Evolutionary conservation across 2,329 filamentous ascomycete species (phyloP).

Genomic region (Pestalotiopsis sp.): DNA sequence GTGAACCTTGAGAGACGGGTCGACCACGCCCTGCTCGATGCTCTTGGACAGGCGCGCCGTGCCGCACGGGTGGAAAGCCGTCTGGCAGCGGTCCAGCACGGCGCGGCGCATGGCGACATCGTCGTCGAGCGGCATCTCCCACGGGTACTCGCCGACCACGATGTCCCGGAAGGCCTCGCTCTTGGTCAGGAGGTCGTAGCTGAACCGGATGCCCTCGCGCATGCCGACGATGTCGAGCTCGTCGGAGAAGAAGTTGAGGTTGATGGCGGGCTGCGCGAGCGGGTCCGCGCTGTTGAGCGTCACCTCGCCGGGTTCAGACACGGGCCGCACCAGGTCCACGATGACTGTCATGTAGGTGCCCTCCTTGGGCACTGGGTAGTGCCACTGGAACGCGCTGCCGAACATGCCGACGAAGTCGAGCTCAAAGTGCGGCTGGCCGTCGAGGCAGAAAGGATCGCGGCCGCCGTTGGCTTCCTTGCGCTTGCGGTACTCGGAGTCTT

Average conservation of each 20-base stretch:
- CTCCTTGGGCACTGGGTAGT: conserved; percentile 40
- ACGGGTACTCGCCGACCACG: conserved; percentile 58
- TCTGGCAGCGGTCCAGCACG: conserved; percentile 62
- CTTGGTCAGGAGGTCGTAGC: conserved; percentile 59
- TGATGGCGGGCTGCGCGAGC: conserved; percentile 60
- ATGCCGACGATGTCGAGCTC: conserved; percentile 60
- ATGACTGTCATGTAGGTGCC: conserved; percentile 62
- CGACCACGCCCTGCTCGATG: conserved; percentile 51
- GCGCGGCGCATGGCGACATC: conserved; percentile 59
- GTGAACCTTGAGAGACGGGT: conserved; percentile 49
- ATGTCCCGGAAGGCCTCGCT: conserved; percentile 61
- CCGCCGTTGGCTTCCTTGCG: conserved; percentile 45
- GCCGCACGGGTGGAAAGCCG: conserved; percentile 59
- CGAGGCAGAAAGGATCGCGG: conserved; percentile 57
- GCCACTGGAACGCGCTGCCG: conserved; percentile 50
- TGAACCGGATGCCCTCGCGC: conserved; percentile 59
- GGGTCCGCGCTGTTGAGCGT: conserved; percentile 59
- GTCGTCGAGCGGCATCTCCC: conserved; percentile 58
- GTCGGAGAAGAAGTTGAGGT: conserved; percentile 62
- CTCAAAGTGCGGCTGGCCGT: conserved; percentile 63
- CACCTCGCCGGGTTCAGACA: conserved; percentile 53
- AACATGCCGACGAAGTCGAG: conserved; percentile 66
- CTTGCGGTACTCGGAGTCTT: conserved; percentile 47
- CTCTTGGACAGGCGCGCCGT: conserved; percentile 49
- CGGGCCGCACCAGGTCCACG: conserved; percentile 46